A percentile compares a stretch with the other conserved stretches of the same genome.
Conservation (phyloP, 768 basidiomycete species). For the Hydnum rufescens region DNA sequence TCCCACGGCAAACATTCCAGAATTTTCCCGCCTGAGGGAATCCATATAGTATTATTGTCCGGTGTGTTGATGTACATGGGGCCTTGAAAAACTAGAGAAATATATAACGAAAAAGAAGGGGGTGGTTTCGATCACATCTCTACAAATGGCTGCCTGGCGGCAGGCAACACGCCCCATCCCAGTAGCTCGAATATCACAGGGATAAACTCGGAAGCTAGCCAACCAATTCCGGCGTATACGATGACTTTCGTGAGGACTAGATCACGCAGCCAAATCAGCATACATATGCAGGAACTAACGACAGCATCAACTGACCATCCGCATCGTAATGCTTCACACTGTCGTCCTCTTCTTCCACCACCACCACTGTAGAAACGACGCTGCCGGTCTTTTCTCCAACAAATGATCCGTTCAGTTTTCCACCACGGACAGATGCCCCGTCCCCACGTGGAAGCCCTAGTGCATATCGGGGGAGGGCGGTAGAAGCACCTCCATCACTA, state of each 20-base stretch:
- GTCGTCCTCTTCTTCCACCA: slow-evolving; percentile 3
- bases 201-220: slow-evolving; percentile 38
- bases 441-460: too few relatives aligned
- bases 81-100: too few relatives aligned
- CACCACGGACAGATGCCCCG: too few relatives aligned
- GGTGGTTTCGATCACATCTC: background rate
- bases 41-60: too few relatives aligned
- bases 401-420: too few relatives aligned
- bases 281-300: slow-evolving; percentile 3
- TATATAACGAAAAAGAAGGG: too few relatives aligned
- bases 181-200: slow-evolving; percentile 27
- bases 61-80: too few relatives aligned
- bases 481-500: background rate
- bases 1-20: too few relatives aligned
- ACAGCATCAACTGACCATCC: slow-evolving; percentile 43
- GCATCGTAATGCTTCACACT: slow-evolving; percentile 60
- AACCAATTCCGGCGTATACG: slow-evolving; percentile 73
- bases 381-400: too few relatives aligned
- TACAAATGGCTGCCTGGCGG: background rate
- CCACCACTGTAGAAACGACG: background rate
- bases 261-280: background rate
- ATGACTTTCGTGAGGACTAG: slow-evolving; percentile 79
- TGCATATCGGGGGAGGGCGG: background rate
- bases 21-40: too few relatives aligned
- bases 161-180: too few relatives aligned